A percentile compares a stretch with the other conserved stretches of the same genome.
These are phyloP conservation scores for Coemansia sp. DNA, from an alignment of 192 early-diverging fungal species.

Conservation along the genomic window DNA sequence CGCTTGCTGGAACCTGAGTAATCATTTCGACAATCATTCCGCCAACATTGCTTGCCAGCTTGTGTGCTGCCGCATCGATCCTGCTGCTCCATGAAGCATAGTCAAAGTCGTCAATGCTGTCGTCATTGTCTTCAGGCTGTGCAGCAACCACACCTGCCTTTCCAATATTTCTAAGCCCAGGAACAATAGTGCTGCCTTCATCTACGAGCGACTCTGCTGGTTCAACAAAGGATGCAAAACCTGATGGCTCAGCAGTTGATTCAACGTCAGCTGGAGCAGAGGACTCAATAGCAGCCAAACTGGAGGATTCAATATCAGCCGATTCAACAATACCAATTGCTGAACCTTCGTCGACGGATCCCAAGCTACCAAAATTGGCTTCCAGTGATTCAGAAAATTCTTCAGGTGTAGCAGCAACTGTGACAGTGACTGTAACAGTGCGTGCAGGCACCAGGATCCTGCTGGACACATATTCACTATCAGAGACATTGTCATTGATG, in stretches of 20 bases:
- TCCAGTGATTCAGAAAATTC: background rate
- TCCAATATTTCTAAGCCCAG: background rate
- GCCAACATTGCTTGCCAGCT: constrained; percentile 35
- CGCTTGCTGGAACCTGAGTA: background rate
- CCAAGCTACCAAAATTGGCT: background rate
- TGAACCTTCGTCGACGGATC: background rate
- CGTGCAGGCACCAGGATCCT: background rate
- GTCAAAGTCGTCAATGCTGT: constrained; percentile 20
- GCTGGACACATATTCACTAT: background rate
- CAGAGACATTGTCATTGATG: background rate
- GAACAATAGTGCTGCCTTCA: background rate
- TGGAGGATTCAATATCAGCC: background rate
- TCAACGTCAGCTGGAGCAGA: background rate
- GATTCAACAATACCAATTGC: background rate
- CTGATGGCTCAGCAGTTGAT: no score
- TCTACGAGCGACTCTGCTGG: background rate
- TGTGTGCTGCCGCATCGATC: constrained; percentile 36
- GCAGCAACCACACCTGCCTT: background rate
- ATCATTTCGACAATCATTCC: constrained; percentile 27
- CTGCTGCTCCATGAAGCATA: constrained; percentile 39
- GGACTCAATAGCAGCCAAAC: background rate
- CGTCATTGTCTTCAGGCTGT: background rate
- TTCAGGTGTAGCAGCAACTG: background rate
- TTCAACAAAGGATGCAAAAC: background rate
- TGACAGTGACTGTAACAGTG: constrained; percentile 6